Base-by-base conservation (phyloP, 345 rosid species). In the Limnanthes douglasii region DNA sequence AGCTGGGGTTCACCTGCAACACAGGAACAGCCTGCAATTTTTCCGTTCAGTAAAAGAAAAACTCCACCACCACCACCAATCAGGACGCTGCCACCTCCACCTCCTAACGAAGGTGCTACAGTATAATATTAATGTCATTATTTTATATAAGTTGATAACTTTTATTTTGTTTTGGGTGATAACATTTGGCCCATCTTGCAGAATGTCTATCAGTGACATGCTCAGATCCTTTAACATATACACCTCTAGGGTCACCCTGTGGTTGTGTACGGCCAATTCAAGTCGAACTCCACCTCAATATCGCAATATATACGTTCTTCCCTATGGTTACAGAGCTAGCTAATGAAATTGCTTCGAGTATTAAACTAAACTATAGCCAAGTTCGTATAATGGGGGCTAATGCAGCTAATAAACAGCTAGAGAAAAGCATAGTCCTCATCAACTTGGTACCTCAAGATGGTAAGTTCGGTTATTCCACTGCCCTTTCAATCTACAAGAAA, bases 341-440 rank as follows among this genome's bases (percentile, higher is more conserved):
- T 20, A 36, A 53, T 30, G 90, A 73, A 45, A 70, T 73, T 18
- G 58, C 79, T 1, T 59, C 59, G 0, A 58, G 66, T 43, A 34
- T 70, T 23, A 46, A 53, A 12, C 57, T 78, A 18, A 64, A 68
- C 39, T 50, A 48, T 34, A 58, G 70, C 58, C 83, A 78, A 50
- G 90, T 78, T 33, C 73, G 74, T 11, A 61, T 73, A 14, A 65
- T 66, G 68, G 83, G 79, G 31, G 90, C 90, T 16, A 54, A 77
- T 50, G 72, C 70, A 35, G 83, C 61, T 37, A 59, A 56, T 43
- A 70, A 63, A 50, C 74, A 70, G 57, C 56, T 58, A 45, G 74
- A 68, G 17, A 61, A 62, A 65, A 68, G 74, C 44, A 71, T 57
- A 1, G 77, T 73, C 39, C 68, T 78, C 29, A 68, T 78, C 47